Conservation (phyloP, 2,329 filamentous ascomycete genomes). For the Monosporascus sp. region DNA sequence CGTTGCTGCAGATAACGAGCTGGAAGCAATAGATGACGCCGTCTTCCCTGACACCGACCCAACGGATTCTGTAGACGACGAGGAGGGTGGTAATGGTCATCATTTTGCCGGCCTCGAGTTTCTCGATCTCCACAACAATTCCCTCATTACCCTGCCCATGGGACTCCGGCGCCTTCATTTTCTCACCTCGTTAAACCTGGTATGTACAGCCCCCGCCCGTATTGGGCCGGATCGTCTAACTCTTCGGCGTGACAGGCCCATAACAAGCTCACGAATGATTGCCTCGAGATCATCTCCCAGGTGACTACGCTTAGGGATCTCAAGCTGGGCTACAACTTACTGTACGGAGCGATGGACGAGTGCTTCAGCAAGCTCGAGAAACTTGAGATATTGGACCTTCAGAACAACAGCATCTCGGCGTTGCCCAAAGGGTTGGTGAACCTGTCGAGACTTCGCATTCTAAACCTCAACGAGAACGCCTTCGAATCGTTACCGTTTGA, state of each 20-base stretch:
- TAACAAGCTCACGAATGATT: slow-evolving; percentile 70
- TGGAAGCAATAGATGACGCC: slow-evolving; percentile 66
- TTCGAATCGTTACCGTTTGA: slow-evolving; percentile 68
- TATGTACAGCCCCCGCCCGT: slow-evolving; percentile 27
- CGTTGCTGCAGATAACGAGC: slow-evolving; percentile 83
- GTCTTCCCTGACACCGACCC: slow-evolving; percentile 72
- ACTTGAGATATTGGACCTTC: slow-evolving; percentile 77
- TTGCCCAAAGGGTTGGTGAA: slow-evolving; percentile 64
- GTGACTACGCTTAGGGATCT: slow-evolving; percentile 71
- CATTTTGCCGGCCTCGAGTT: slow-evolving; percentile 79
- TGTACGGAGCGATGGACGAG: slow-evolving; percentile 62
- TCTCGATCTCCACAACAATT: slow-evolving; percentile 82
- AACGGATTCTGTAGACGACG: slow-evolving; percentile 54
- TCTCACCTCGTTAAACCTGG: slow-evolving; percentile 77
- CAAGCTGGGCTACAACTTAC: slow-evolving; percentile 71
- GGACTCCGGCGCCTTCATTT: slow-evolving; percentile 69
- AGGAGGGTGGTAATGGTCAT: slow-evolving; percentile 64
- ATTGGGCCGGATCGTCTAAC: slow-evolving; percentile 17
- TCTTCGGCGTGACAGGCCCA: slow-evolving; percentile 51
- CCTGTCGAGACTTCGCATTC: slow-evolving; percentile 62
- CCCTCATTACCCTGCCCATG: slow-evolving; percentile 64
- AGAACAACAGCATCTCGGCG: slow-evolving; percentile 69
- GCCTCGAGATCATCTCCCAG: slow-evolving; percentile 68
- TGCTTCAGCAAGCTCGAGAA: slow-evolving; percentile 59
- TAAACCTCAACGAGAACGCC: slow-evolving; percentile 78